phyloP scores from a whole-genome alignment of 2,329 filamentous ascomycete species.

The Verticillium dahliae region DNA sequence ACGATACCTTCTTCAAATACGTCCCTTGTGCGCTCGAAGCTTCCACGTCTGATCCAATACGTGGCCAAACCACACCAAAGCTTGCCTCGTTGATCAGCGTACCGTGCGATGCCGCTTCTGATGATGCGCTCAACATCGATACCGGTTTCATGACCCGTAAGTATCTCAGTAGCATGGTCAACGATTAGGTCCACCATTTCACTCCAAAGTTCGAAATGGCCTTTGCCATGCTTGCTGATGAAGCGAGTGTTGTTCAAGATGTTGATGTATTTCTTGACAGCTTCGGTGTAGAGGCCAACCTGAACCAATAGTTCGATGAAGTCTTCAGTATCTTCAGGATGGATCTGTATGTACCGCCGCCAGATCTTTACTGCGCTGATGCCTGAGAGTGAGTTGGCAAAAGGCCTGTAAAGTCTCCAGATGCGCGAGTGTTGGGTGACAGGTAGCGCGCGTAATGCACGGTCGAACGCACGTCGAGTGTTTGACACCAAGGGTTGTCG shows the following conservation, averaged over 20 bases:
- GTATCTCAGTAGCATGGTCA: conserved; percentile 78
- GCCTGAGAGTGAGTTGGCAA: conserved; percentile 85
- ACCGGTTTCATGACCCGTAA: conserved; percentile 71
- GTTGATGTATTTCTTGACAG: conserved; percentile 83
- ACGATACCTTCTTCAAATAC: conserved; percentile 94
- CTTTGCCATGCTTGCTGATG: conserved; percentile 87
- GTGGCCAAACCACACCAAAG: conserved; percentile 92
- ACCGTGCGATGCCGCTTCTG: conserved; percentile 81
- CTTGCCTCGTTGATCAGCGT: conserved; percentile 89
- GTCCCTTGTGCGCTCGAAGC: conserved; percentile 88
- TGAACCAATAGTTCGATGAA: conserved; percentile 86
- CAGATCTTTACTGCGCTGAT: conserved; percentile 89
- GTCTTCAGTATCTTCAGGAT: conserved; percentile 91
- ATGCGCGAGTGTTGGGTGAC: conserved; percentile 94
- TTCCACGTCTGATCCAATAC: conserved; percentile 91
- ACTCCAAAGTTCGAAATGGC: conserved; percentile 93
- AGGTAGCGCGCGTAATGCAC: conserved; percentile 82
- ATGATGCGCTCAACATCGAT: conserved; percentile 92
- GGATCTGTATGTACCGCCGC: conserved; percentile 93
- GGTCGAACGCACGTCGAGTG: conserved; percentile 84
- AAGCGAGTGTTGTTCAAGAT: conserved; percentile 88
- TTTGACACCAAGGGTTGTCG: conserved; percentile 86
- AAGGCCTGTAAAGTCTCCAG: conserved; percentile 86
- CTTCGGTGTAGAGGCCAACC: conserved; percentile 80
- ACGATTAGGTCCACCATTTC: conserved; percentile 96